phyloP scores from a whole-genome alignment of 768 basidiomycete genomes.

The Leccinellum luteum region DNA sequence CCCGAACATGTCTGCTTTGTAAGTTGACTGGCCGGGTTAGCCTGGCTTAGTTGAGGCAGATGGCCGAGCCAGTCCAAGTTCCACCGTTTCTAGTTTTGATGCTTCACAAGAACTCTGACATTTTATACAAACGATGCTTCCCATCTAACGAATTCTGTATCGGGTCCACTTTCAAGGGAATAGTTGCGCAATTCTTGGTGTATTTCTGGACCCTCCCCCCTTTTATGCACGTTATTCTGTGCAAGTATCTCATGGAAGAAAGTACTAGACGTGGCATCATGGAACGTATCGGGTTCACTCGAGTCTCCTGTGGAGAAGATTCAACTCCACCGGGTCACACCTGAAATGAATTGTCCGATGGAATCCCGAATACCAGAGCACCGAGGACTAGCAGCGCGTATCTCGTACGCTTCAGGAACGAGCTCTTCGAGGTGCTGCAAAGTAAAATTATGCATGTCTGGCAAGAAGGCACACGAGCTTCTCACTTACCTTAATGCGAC shows the following conservation, averaged over 20 bases:
- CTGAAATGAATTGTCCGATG: conserved; percentile 23
- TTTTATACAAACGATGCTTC: conserved; percentile 55
- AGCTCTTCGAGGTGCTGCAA: conserved; percentile 49
- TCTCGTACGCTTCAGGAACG: conserved; percentile 56
- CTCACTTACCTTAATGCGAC: conserved; percentile 63
- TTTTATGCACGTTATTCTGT: background rate
- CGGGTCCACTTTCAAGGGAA: conserved; percentile 8
- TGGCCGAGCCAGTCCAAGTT: too few species aligned
- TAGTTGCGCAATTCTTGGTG: background rate
- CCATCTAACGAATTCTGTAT: conserved; percentile 51
- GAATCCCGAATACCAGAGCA: conserved; percentile 45
- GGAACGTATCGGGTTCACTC: background rate
- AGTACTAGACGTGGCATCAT: background rate
- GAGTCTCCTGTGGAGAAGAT: background rate
- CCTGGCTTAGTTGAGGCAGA: conserved; percentile 47
- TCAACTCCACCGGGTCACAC: conserved; percentile 15
- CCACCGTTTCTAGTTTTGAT: too few species aligned
- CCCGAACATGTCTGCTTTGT: too few species aligned
- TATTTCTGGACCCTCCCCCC: background rate
- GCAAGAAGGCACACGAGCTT: background rate
- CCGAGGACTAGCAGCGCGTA: conserved; percentile 53
- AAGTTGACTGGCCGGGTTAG: too few species aligned
- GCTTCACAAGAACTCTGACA: conserved; percentile 53
- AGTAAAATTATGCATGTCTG: background rate
- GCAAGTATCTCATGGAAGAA: background rate